These are phyloP conservation scores for Tilletia walkeri DNA, from an alignment of 1,284 basidiomycete genomes.

Conservation along the genomic window DNA sequence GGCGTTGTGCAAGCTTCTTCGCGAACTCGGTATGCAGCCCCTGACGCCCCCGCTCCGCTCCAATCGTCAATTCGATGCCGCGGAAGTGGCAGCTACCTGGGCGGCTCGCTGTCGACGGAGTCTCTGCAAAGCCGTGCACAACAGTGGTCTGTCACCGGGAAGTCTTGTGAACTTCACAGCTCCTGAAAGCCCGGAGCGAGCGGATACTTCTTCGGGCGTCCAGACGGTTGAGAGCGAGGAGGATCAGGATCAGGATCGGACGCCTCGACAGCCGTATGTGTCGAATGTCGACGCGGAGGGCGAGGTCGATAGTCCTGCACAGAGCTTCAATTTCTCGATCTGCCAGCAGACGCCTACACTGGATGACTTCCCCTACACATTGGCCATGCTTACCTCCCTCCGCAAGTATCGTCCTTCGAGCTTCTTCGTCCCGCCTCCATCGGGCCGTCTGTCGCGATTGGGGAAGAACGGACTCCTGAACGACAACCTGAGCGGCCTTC, in stretches of 20 bases:
- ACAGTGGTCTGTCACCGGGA: conserved; percentile 8
- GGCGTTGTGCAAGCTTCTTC: neutral
- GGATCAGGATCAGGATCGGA: neutral
- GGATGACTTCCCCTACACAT: conserved; percentile 12
- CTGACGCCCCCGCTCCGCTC: conserved; percentile 2
- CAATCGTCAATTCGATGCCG: neutral
- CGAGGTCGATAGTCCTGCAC: neutral
- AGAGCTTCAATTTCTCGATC: conserved; percentile 13
- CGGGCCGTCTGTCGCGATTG: too few species aligned
- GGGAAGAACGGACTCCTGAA: too few species aligned
- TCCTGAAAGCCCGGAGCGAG: neutral
- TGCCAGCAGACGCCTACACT: conserved; percentile 5
- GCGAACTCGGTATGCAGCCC: conserved; percentile 8
- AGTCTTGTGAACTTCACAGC: neutral
- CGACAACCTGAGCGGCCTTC: too few species aligned
- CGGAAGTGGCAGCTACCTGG: conserved; percentile 5
- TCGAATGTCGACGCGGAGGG: neutral
- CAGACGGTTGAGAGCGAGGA: neutral
- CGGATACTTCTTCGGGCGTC: neutral
- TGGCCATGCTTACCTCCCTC: neutral
- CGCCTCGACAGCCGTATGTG: neutral
- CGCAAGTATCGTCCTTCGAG: neutral
- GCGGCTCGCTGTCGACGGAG: conserved; percentile 10
- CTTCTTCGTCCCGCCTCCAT: too few species aligned
- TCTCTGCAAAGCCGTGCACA: conserved; percentile 13